A percentile compares a stretch with the other conserved stretches of the same genome.
phyloP scores from a whole-genome alignment of 305 asterid species.

The Rubia peregrina region DNA sequence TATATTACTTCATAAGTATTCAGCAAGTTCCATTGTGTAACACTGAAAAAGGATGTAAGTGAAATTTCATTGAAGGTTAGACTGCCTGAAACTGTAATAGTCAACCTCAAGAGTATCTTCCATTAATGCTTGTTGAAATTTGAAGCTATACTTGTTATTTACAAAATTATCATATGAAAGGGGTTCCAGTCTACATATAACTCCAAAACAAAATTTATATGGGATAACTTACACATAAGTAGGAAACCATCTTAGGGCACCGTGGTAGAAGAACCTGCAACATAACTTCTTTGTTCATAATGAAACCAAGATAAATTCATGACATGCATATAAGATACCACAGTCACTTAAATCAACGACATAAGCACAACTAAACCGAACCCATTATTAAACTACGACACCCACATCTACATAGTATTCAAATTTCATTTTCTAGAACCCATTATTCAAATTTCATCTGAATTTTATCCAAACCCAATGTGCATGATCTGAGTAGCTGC shows the following conservation, averaged over 20 bases:
- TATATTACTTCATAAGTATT: too few relatives aligned
- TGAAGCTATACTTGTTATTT: too few relatives aligned
- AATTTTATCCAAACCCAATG: too few relatives aligned
- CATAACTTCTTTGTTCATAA: constrained; percentile 1
- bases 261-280: constrained; percentile 97
- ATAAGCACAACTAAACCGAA: background rate
- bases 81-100: too few relatives aligned
- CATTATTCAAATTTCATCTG: too few relatives aligned
- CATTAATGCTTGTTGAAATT: background rate
- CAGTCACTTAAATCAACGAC: background rate
- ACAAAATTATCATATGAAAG: background rate
- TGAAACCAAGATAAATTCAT: background rate
- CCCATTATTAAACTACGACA: background rate
- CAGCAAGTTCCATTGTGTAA: too few relatives aligned
- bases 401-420: background rate
- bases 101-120: too few relatives aligned
- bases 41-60: background rate
- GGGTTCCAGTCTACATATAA: background rate
- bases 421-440: background rate
- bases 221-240: constrained; percentile 63
- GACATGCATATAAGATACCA: background rate
- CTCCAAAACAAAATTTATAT: constrained; percentile 8
- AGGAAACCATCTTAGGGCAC: constrained; percentile 95
- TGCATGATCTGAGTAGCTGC: too few relatives aligned
- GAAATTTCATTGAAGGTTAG: too few relatives aligned